Percentiles rank a stretch among this genome's conserved stretches.
These are phyloP conservation scores for Takashimella tepidaria DNA, from an alignment of 1,284 basidiomycete species.

Conservation along the genomic window DNA sequence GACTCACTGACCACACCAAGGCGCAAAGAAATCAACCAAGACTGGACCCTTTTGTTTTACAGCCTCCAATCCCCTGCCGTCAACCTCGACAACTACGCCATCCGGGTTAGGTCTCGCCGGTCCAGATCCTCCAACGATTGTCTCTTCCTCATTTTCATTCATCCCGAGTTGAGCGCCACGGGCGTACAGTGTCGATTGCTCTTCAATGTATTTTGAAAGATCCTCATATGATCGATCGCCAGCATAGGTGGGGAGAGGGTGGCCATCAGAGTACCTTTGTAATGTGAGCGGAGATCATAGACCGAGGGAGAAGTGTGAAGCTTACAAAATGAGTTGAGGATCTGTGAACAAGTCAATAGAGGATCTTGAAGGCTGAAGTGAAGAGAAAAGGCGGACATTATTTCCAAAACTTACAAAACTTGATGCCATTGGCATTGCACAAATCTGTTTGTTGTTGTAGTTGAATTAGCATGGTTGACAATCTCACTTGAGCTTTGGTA, in stretches of 20 bases:
- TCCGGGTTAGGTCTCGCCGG: slow-evolving; percentile 52
- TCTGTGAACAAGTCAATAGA: slow-evolving; percentile 46
- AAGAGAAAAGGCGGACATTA: not conserved
- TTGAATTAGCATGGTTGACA: slow-evolving; percentile 1
- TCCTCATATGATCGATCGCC: slow-evolving; percentile 52
- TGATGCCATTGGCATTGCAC: slow-evolving; percentile 64
- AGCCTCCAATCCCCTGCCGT: slow-evolving; percentile 53
- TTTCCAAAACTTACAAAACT: slow-evolving; percentile 52
- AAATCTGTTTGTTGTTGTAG: slow-evolving; percentile 57
- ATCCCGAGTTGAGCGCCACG: slow-evolving; percentile 10
- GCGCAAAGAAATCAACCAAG: slow-evolving; percentile 87
- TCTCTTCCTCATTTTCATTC: not conserved
- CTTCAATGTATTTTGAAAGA: slow-evolving; percentile 54
- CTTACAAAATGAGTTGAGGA: slow-evolving; percentile 71
- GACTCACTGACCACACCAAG: slow-evolving; percentile 77
- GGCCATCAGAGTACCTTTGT: not conserved
- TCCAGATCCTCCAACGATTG: not conserved
- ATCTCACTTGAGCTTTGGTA: slow-evolving; percentile 9
- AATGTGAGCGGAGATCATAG: too few species aligned
- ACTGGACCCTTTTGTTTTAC: slow-evolving; percentile 59
- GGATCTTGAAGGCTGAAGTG: too few species aligned
- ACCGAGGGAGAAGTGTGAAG: too few species aligned
- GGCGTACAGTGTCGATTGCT: slow-evolving; percentile 45
- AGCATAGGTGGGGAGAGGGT: not conserved
- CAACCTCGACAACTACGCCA: slow-evolving; percentile 61